Evolutionary conservation across 257 asterid species (phyloP), one percentile per base, ranked within the genome.

Genomic region (Prunella vulgaris): DNA sequence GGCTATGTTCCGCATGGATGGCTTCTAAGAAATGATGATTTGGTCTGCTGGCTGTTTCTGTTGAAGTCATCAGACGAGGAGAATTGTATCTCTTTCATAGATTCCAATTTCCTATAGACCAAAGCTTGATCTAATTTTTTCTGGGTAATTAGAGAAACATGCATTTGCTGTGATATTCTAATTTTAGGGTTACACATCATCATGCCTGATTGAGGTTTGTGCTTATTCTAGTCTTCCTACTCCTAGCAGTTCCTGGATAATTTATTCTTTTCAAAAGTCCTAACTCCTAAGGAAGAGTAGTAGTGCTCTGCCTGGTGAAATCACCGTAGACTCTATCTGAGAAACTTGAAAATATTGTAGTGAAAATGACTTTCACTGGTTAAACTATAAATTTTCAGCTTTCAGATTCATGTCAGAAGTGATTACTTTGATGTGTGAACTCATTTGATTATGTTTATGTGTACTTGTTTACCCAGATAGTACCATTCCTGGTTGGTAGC

Each of bases 131-230:
- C 32, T 49, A 54, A n/a, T 20, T 17, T 52, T 25, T 21, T 14
- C 4, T 2, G 15, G 8, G 3, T 12, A 32, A 21, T 46, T 44
- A 27, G 2, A 22, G 35, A 54, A 49, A 17, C 0, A 1, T 32
- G 5, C 54, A 13, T 58, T 28, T 67, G 15, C 32, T 21, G 24
- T 24, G 73, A 6, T 21, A 54, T 37, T 56, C 35, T 27, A 8
- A 14, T 67, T 32, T 32, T 28, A 1, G 21, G 30, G 21, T 28
- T 32, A 32, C 12, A 5, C 20, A 21, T 17, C 52, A 30, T n/a
- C n/a, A n/a, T n/a, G n/a, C n/a, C n/a, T n/a, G n/a, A n/a, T 66
- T 5, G 48, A 66, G 27, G 52, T 49, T 62, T 67, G 32, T 65
- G 15, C 20, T 14, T 13, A 22, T 4, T 46, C 58, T 22, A 44